Conservation (phyloP, 139 green algal species). For the Closterium sp. region DNA sequence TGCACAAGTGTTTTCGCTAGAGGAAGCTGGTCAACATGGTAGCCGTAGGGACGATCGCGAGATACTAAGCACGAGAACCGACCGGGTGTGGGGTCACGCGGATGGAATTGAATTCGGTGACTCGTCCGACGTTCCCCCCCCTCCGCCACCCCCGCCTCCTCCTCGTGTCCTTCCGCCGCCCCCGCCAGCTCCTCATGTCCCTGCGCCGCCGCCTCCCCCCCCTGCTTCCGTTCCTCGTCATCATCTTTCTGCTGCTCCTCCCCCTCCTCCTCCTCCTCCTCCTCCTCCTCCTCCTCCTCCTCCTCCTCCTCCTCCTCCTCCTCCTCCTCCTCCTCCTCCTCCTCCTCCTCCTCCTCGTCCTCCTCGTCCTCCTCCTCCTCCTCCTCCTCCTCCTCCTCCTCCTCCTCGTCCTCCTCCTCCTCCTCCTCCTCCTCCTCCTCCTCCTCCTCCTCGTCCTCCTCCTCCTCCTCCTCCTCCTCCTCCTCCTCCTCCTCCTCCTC, state of each 20-base stretch:
- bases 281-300: background rate
- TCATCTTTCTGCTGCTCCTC: background rate
- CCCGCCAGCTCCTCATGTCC: background rate
- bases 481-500: too few species aligned
- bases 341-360: background rate
- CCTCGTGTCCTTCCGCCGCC: background rate
- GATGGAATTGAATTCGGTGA: constrained; percentile 55
- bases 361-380: background rate
- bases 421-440: background rate
- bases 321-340: background rate
- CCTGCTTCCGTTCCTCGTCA: background rate
- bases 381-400: background rate
- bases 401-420: background rate
- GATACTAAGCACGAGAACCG: constrained; percentile 22
- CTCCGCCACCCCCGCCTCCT: background rate
- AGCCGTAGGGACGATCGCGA: constrained; percentile 26
- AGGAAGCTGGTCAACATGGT: too few species aligned
- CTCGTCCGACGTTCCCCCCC: background rate
- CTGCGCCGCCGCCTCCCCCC: background rate
- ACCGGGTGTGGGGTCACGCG: constrained; percentile 22
- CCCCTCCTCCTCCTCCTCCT: background rate
- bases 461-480: too few species aligned
- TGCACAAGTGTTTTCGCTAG: background rate
- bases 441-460: background rate
- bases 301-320: background rate